These are phyloP conservation scores for Trichopus zeylanicus DNA, from an alignment of 116 monocot genomes.

Conservation along the genomic window DNA sequence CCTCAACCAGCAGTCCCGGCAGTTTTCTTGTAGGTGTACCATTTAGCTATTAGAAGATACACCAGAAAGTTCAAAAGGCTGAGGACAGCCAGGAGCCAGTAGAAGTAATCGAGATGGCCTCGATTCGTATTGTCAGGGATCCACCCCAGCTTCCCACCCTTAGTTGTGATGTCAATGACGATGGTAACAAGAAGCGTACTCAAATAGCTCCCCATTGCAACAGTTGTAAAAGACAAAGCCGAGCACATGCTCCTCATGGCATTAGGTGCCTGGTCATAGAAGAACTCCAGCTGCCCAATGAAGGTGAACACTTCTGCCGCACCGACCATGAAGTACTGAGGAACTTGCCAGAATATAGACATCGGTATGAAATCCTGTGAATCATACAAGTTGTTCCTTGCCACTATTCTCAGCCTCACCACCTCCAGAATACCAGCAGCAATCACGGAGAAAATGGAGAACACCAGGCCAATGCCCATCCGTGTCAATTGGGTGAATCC, in stretches of 20 bases:
- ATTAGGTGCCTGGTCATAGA: constrained; percentile 80
- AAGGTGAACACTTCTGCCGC: constrained; percentile 67
- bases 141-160: constrained; percentile 43
- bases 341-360: constrained; percentile 81
- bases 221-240: constrained; percentile 55
- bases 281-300: constrained; percentile 72
- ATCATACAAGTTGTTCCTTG: constrained; percentile 32
- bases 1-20: constrained; percentile 2
- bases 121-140: constrained; percentile 67
- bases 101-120: constrained; percentile 78
- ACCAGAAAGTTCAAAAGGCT: constrained; percentile 50
- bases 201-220: constrained; percentile 55
- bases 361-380: constrained; percentile 37
- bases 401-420: constrained; percentile 37
- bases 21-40: constrained; percentile 67
- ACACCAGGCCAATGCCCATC: constrained; percentile 70
- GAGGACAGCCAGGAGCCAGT: constrained; percentile 55
- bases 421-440: constrained; percentile 51
- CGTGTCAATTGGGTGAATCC: constrained; percentile 73
- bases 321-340: constrained; percentile 71
- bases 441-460: constrained; percentile 64
- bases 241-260: constrained; percentile 82
- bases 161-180: constrained; percentile 35
- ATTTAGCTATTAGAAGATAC: constrained; percentile 51
- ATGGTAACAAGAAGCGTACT: constrained; percentile 61